These are phyloP conservation scores for Rhizopus microsporus DNA, from an alignment of 371 early-diverging fungal genomes.

Conservation along the genomic window DNA sequence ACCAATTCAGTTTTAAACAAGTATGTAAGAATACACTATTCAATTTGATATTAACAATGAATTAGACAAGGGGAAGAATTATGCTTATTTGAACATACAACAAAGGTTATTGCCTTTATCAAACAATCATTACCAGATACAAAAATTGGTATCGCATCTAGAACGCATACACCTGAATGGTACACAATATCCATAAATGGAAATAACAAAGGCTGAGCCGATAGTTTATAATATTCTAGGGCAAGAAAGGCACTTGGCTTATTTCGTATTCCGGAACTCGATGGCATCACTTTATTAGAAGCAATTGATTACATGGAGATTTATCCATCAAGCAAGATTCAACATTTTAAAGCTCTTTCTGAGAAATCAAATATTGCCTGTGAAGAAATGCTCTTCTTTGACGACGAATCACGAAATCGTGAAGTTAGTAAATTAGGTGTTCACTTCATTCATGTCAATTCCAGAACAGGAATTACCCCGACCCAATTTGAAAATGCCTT, in stretches of 20 bases:
- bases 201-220: background rate
- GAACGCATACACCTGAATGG: slow-evolving; percentile 54
- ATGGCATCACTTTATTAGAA: slow-evolving; percentile 26
- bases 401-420: slow-evolving; percentile 54
- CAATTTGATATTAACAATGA: background rate
- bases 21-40: slow-evolving; percentile 10
- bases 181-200: slow-evolving; percentile 12
- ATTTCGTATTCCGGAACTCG: slow-evolving; percentile 30
- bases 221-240: slow-evolving; percentile 16
- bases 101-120: slow-evolving; percentile 39
- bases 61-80: slow-evolving; percentile 30
- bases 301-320: slow-evolving; percentile 43
- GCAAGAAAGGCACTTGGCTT: slow-evolving; percentile 26
- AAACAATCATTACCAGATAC: slow-evolving; percentile 32
- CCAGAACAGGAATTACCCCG: slow-evolving; percentile 35
- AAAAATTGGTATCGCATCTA: slow-evolving; percentile 53
- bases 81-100: slow-evolving; percentile 34
- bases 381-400: slow-evolving; percentile 60
- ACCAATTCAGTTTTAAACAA: slow-evolving; percentile 14
- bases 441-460: slow-evolving; percentile 33
- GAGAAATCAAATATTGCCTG: slow-evolving; percentile 42
- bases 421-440: slow-evolving; percentile 43
- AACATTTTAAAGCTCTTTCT: slow-evolving; percentile 43
- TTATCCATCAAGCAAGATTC: slow-evolving; percentile 45
- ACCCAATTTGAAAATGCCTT: slow-evolving; percentile 33